Base-by-base conservation (phyloP, 805 yeast species). In the Candida namnaoensis region DNA sequence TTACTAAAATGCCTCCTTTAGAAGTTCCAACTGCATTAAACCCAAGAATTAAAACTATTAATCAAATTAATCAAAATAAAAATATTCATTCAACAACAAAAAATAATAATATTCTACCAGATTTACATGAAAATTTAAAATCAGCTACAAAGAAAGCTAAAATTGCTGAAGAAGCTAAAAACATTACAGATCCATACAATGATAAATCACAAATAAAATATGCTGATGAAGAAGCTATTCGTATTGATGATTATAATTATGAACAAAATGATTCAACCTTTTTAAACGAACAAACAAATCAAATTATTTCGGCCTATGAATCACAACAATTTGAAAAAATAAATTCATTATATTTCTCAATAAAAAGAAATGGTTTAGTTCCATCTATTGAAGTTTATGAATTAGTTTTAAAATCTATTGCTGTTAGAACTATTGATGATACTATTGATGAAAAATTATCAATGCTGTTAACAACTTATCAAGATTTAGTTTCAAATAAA, bases 381-480 rank as follows among this genome's bases (percentile, higher is more conserved):
- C 85, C 86, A 26, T 63, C 78, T 7, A 54, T 76, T 7, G 71
- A 68, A 3, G 57, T 69, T 2, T 83, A 76, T 60, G 73, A 76
- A 45, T 61, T 71, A 14, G 77, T 82, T 5, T 60, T 83, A 36
- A 57, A 62, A 19, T 78, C 88, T 1, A 68, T 83, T 10, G 58
- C 71, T 12, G 45, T 57, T 36, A 69, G 93, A 57, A 51, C 65
- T 3, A 59, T 76, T 42, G 74, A 73, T 42, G 72, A 69, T 46
- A 66, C 78, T 25, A 59, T 75, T 7, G 88, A 83, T 54, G 72
- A 71, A 37, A 74, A 72, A 53, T 65, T 83, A 55, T 81, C 85
- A 2, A 75, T 72, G 41, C 56, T 83, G 44, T 61, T 83, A 47
- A 80, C 77, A 19, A 78, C 81, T 32, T 83, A 83, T 54, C 84